A percentile compares a stretch with the other conserved stretches of the same genome.
These are phyloP conservation scores for Cryphonectria japonica DNA, from an alignment of 2,329 filamentous ascomycete genomes.

Conservation along the genomic window DNA sequence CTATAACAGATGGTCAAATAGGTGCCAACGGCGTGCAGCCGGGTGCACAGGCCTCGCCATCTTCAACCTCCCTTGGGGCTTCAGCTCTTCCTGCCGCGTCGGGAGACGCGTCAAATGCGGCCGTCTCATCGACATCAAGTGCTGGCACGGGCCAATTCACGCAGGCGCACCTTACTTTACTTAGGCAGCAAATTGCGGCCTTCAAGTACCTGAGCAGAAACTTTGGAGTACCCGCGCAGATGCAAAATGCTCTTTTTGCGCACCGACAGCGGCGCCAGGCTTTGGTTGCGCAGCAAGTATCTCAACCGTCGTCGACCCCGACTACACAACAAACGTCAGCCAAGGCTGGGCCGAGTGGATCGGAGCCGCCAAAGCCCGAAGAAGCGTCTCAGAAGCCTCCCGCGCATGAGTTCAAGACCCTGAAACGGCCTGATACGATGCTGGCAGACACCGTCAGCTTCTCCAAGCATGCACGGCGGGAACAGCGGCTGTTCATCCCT, in stretches of 20 bases:
- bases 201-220: slow-evolving; percentile 93
- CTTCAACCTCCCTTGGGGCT: slow-evolving; percentile 42
- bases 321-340: slow-evolving; percentile 41
- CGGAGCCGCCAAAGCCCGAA: slow-evolving; percentile 42
- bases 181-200: slow-evolving; percentile 86
- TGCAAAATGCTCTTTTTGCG: slow-evolving; percentile 83
- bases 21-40: slow-evolving; percentile 44
- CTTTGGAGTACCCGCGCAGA: slow-evolving; percentile 72
- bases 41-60: slow-evolving; percentile 40
- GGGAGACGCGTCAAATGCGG: slow-evolving; percentile 39
- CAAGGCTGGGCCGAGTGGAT: slow-evolving; percentile 43
- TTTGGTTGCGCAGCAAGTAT: slow-evolving; percentile 52
- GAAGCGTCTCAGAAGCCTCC: slow-evolving; percentile 41
- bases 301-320: slow-evolving; percentile 43
- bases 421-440: slow-evolving; percentile 69
- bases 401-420: slow-evolving; percentile 67
- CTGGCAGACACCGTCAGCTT: slow-evolving; percentile 71
- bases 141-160: slow-evolving; percentile 63
- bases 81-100: slow-evolving; percentile 45
- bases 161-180: slow-evolving; percentile 74
- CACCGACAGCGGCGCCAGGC: slow-evolving; percentile 69
- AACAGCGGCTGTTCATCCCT: slow-evolving; percentile 79
- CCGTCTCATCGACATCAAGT: slow-evolving; percentile 37
- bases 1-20: slow-evolving; percentile 37
- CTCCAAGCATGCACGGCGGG: slow-evolving; percentile 74